Evolutionary conservation across 176 grass and related monocot species (phyloP), one percentile per base, ranked within the genome.

Genomic region (Chloris gayana): DNA sequence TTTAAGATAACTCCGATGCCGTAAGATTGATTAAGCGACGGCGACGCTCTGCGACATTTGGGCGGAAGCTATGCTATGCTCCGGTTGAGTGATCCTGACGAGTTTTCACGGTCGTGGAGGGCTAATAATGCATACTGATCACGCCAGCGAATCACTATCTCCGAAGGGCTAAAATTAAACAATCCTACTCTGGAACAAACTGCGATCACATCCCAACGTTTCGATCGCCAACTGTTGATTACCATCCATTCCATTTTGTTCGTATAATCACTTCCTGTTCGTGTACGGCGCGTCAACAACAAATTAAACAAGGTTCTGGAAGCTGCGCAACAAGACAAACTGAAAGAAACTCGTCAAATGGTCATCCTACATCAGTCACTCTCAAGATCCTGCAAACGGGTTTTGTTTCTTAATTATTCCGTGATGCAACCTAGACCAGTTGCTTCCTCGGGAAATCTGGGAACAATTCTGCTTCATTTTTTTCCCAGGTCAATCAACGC

Each of bases 1-100:
- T 8, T 27, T 72, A 46, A 51, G 49, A 69, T 62, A 60, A 78
- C 3, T 18, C 51, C 60, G 5, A 74, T 74, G 74, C 38, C 61
- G 69, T 51, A 38, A 78, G 67, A 35, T 73, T 47, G 79, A 79
- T 83, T 18, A 32, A 49, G 30, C 69, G 75, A 84, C 75, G 81
- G 80, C 9, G 80, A 88, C 69, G 73, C 22, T 31, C 74, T 33
- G 39, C 41, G 35, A 35, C 37, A 37, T 69, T 33, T 0, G 0
- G 7, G 13, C 3, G 1, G 22, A 3, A n/a, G 35, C 18, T 31
- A 26, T 4, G 4, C 6, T 24, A 5, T 68, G 21, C 13, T 73
- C 72, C 45, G 42, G 14, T 32, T 46, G 31, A 2, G n/a, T 81
- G 72, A 76, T 10, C 64, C 44, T 39, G 9, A 69, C 17, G 9